Evolutionary conservation across 495 filamentous ascomycete genomes (phyloP), one percentile per base, ranked within the genome.

Genomic region (Xylaria acuta): DNA sequence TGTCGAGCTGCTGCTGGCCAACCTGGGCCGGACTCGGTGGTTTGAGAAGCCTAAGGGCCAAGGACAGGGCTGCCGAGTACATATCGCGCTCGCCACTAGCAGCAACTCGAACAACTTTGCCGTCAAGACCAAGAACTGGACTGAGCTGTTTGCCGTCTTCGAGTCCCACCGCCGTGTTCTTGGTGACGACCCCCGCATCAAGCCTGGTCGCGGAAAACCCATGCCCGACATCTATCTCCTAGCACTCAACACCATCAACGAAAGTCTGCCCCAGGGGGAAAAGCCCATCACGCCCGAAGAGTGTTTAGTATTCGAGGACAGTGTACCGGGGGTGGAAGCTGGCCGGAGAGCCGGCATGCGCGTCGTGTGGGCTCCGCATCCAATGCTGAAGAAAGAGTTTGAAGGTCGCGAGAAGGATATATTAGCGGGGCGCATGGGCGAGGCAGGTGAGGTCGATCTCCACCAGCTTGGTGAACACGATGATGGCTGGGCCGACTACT

Each of bases 291-390:
- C 75, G 60, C 93, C 94, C 0, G 91, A 91, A 74, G 96, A 99
- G 79, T 98, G 95, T 80, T 84, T 99, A 11, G 96, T 99, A 0
- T 98, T 99, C 77, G 96, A 99, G 80, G 96, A 99, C 80, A 91
- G 90, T 32, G 95, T 98, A 4, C 93, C 94, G 0, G 96, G 96
- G 0, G 94, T 97, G 0, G 96, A 99, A 83, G 89, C 95, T 12
- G 96, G 94, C 14, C 84, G 96, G 40, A 88, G 96, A 69, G 96
- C 97, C 0, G 97, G 97, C 0, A 98, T 98, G 97, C 88, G 94
- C 72, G 96, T 97, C 11, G 85, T 97, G 1, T 99, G 96, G 96
- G 91, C 90, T 73, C 96, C 96, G 7, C 95, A 98, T 84, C 88
- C 89, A 3, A 93, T 89, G 79, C 81, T 99, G 34, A 83, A 92